Base-by-base conservation (phyloP, 768 basidiomycete genomes). In the Daedaleopsis nitida region DNA sequence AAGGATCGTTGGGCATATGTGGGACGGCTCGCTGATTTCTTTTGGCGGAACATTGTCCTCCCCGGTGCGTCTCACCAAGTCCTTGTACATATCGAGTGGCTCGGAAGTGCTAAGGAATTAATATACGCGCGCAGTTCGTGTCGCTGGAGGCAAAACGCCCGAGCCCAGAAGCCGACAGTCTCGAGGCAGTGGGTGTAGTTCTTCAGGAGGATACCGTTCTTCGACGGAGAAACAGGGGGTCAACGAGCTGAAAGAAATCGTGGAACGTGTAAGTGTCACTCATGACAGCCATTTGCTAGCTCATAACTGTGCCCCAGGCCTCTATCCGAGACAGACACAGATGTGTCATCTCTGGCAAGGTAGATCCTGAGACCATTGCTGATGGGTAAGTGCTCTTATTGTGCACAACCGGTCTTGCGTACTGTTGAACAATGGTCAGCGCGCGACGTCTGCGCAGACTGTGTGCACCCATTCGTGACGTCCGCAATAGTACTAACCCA, bases 21-120 rank as follows among this genome's bases (percentile, higher is more conserved):
- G 21, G 47, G 45, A 37, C 61, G 53, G 14, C 50, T 62, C 38
- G 55, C 61, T 1, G 61, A 62, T 23, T 62, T 49, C 50, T 62
- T 62, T 45, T 62, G 61, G 61, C 61, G 61, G 24, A 57, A 62
- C 47, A 37, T 62, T n/a, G 48, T 62, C 13, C 34, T 62, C 11
- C 61, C 61, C 23, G 56, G 61, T 62, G 39, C 32, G 45, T 38
- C 21, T 1, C 16, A 11, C 23, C 32, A 21, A 7, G 34, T 14
- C 14, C 49, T n/a, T 19, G 27, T 14, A 24, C 24, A 10, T 27
- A n/a, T n/a, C n/a, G n/a, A n/a, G n/a, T n/a, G n/a, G n/a, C n/a
- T n/a, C n/a, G n/a, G n/a, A n/a, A n/a, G n/a, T n/a, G n/a, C n/a
- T n/a, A n/a, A n/a, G n/a, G n/a, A n/a, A n/a, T n/a, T n/a, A n/a